A percentile compares a stretch with the other conserved stretches of the same genome.
These are phyloP conservation scores for Colletotrichum sojae DNA, from an alignment of 2,329 filamentous ascomycete genomes.

Conservation along the genomic window DNA sequence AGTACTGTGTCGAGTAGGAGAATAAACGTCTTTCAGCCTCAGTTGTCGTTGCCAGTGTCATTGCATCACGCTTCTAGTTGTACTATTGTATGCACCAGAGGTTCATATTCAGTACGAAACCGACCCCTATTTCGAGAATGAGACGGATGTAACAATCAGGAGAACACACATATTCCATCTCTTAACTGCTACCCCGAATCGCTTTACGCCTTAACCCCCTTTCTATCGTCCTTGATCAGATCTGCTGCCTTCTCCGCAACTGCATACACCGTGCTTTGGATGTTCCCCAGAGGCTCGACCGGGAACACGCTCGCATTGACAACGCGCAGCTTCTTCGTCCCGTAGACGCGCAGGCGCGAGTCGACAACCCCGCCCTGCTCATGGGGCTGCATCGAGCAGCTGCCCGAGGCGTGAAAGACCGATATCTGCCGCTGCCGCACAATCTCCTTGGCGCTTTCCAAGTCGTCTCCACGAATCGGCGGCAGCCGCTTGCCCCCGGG, in stretches of 20 bases:
- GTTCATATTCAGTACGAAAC: too few relatives aligned
- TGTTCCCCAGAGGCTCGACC: slow-evolving; percentile 55
- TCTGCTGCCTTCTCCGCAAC: slow-evolving; percentile 58
- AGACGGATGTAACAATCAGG: too few relatives aligned
- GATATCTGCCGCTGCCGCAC: slow-evolving; percentile 52
- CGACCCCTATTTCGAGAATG: too few relatives aligned
- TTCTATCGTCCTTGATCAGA: slow-evolving; percentile 47
- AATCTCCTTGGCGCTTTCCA: slow-evolving; percentile 54
- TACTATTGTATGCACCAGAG: too few relatives aligned
- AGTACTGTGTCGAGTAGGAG: too few relatives aligned
- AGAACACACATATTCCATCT: background rate
- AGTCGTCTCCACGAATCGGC: slow-evolving; percentile 45
- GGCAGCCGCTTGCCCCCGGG: slow-evolving; percentile 54
- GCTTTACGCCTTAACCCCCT: background rate
- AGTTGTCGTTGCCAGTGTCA: too few relatives aligned
- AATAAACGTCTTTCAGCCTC: too few relatives aligned
- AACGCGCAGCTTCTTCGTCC: slow-evolving; percentile 58
- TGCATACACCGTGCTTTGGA: slow-evolving; percentile 48
- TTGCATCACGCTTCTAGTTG: too few relatives aligned
- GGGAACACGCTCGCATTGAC: slow-evolving; percentile 63
- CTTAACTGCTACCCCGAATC: too few relatives aligned
- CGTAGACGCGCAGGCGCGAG: slow-evolving; percentile 58
- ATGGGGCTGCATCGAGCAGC: slow-evolving; percentile 62
- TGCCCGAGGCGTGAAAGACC: slow-evolving; percentile 64
- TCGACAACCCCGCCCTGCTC: slow-evolving; percentile 58